These are phyloP conservation scores for Zostera marina DNA, from an alignment of 116 monocot genomes.

Conservation along the genomic window DNA sequence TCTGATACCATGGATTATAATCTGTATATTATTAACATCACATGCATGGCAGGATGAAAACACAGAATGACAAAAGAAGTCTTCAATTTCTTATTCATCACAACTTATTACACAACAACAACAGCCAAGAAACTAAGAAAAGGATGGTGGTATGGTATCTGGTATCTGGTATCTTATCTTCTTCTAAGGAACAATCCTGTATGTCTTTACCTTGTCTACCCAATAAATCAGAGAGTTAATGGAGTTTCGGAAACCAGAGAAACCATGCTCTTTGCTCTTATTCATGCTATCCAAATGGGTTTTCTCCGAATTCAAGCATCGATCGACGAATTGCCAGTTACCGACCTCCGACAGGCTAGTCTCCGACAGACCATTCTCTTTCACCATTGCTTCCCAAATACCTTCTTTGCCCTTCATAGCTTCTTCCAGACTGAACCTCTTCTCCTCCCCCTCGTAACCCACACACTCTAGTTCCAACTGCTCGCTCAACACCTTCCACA, in stretches of 20 bases:
- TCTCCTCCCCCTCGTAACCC: conserved; percentile 47
- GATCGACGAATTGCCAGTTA: conserved; percentile 53
- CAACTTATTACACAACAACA: too few relatives aligned
- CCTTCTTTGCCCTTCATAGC: conserved; percentile 66
- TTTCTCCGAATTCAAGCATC: conserved; percentile 13
- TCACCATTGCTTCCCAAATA: conserved; percentile 74
- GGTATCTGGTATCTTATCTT: too few relatives aligned
- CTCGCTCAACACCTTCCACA: conserved; percentile 70
- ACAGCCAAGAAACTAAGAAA: too few relatives aligned
- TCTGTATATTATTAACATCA: too few relatives aligned
- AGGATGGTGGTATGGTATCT: too few relatives aligned
- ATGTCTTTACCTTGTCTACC: conserved; percentile 77
- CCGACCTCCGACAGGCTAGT: conserved; percentile 54
- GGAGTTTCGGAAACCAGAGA: conserved; percentile 86
- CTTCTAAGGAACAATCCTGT: conserved; percentile 75
- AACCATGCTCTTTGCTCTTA: conserved; percentile 98
- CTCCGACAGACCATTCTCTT: conserved; percentile 38
- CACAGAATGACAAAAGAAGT: too few relatives aligned
- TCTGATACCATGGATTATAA: too few relatives aligned
- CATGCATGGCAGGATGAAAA: too few relatives aligned
- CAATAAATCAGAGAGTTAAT: conserved; percentile 43
- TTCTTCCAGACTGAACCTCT: conserved; percentile 40
- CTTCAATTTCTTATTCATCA: too few relatives aligned
- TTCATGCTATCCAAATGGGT: conserved; percentile 68
- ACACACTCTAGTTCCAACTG: conserved; percentile 57